Conservation (phyloP, 331 rosid genomes). For the Malus hybrid region DNA sequence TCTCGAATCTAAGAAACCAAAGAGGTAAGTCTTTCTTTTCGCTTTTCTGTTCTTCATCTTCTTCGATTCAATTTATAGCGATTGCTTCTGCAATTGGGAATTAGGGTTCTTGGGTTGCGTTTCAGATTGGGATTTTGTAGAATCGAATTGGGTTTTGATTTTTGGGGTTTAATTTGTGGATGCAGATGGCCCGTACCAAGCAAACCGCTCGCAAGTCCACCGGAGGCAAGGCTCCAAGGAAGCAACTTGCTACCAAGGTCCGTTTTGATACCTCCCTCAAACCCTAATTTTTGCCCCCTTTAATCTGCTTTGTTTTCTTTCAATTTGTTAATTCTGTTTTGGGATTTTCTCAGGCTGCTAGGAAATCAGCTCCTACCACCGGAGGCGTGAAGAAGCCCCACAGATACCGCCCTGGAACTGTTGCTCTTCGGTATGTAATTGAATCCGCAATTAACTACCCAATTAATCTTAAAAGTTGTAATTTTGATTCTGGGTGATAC, state of each 20-base stretch:
- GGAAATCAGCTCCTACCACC: slow-evolving; percentile 95
- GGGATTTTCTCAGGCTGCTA: slow-evolving; percentile 59
- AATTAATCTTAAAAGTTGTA: not conserved
- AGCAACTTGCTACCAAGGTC: slow-evolving; percentile 97
- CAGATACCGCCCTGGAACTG: slow-evolving; percentile 95
- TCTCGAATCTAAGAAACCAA: not conserved
- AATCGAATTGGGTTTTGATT: not conserved
- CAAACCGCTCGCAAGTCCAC: slow-evolving; percentile 98
- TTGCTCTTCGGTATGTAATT: slow-evolving; percentile 73
- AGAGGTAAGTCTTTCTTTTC: not conserved
- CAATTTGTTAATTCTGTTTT: not conserved
- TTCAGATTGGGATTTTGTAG: not conserved
- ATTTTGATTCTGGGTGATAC: not conserved
- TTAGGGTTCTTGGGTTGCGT: not conserved
- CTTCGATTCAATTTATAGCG: not conserved
- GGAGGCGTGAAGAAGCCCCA: slow-evolving; percentile 98
- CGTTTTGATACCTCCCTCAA: not conserved
- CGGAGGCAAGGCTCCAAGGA: slow-evolving; percentile 96
- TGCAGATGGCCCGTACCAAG: slow-evolving; percentile 96
- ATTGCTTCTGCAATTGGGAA: not conserved
- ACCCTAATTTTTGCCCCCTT: not conserved
- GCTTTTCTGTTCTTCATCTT: not conserved
- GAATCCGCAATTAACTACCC: not conserved
- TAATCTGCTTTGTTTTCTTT: not conserved
- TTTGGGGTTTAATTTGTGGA: not conserved